Evolutionary conservation across 2,329 filamentous ascomycete species (phyloP).

Genomic region (Cladophialophora carrionii): DNA sequence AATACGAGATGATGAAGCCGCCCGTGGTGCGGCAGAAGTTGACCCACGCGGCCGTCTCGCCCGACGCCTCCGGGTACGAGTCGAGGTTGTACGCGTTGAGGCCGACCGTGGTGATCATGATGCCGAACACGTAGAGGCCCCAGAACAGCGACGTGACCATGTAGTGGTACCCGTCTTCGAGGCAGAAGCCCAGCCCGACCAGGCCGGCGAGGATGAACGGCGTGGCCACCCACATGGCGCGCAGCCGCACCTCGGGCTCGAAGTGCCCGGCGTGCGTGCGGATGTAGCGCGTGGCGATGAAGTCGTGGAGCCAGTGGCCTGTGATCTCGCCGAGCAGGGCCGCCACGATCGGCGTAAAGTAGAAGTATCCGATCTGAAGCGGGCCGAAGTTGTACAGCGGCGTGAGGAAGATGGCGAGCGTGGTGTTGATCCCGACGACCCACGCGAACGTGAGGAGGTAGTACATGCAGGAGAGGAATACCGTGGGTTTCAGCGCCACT

Average conservation of each 20-base stretch:
- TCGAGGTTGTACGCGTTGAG: constrained; percentile 59
- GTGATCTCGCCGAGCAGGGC: constrained; percentile 57
- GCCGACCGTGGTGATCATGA: constrained; percentile 47
- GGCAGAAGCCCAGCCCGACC: constrained; percentile 57
- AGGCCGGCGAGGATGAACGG: constrained; percentile 57
- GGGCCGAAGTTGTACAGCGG: constrained; percentile 57
- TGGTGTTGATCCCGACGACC: constrained; percentile 60
- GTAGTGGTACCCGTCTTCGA: constrained; percentile 57
- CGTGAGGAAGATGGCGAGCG: constrained; percentile 57
- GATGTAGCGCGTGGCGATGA: constrained; percentile 53
- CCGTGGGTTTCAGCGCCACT: constrained; percentile 46
- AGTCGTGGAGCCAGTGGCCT: constrained; percentile 62
- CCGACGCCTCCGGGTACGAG: constrained; percentile 59
- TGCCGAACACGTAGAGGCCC: constrained; percentile 55
- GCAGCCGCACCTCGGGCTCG: constrained; percentile 60
- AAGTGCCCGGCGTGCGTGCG: constrained; percentile 56
- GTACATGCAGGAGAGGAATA: constrained; percentile 45
- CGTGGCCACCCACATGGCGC: constrained; percentile 53
- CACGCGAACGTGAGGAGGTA: constrained; percentile 50
- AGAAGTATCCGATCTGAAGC: constrained; percentile 59
- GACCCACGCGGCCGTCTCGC: constrained; percentile 58
- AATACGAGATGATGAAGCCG: constrained; percentile 55
- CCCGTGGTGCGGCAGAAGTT: constrained; percentile 56
- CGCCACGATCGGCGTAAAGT: constrained; percentile 62
- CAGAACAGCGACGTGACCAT: constrained; percentile 56